phyloP scores from a whole-genome alignment of 495 filamentous ascomycete genomes.

The Amniculicola lignicola region DNA sequence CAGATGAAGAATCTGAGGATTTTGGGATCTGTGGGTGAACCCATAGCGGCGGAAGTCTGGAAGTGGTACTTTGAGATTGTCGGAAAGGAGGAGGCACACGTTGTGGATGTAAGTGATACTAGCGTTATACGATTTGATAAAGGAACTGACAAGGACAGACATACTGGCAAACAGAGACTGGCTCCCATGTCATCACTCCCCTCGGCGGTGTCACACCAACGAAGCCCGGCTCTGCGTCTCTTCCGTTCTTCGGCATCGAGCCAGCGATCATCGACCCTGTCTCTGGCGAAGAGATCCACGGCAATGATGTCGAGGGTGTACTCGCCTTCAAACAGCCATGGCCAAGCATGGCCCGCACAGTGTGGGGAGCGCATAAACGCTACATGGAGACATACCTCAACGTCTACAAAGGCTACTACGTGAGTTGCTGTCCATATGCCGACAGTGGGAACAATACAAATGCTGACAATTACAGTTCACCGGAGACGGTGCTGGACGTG shows the following conservation, averaged over 20 bases:
- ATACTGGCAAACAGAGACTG: slow-evolving; percentile 99
- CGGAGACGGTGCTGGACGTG: slow-evolving; percentile 92
- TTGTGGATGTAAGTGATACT: slow-evolving; percentile 79
- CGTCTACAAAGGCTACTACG: slow-evolving; percentile 97
- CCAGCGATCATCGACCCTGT: slow-evolving; percentile 97
- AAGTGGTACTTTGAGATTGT: slow-evolving; percentile 99
- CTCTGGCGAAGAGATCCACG: slow-evolving; percentile 86
- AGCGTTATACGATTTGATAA: slow-evolving; percentile 2
- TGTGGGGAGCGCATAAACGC: slow-evolving; percentile 96
- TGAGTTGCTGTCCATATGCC: slow-evolving; percentile 53
- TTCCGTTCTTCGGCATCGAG: slow-evolving; percentile 97
- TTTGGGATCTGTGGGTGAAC: slow-evolving; percentile 95
- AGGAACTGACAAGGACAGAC: slow-evolving; percentile 57
- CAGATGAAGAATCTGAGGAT: slow-evolving; percentile 87
- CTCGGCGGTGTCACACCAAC: slow-evolving; percentile 73
- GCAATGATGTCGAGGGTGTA: slow-evolving; percentile 97
- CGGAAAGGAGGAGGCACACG: slow-evolving; percentile 86
- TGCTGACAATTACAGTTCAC: slow-evolving; percentile 71
- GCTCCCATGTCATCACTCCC: slow-evolving; percentile 84
- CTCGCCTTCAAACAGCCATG: slow-evolving; percentile 97
- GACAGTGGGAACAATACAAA: neutral
- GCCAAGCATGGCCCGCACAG: slow-evolving; percentile 98
- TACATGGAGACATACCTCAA: slow-evolving; percentile 99
- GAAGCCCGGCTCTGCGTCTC: slow-evolving; percentile 72
- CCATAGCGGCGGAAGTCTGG: slow-evolving; percentile 98